Percentiles rank a stretch among this genome's conserved stretches.
These are phyloP conservation scores for Circinella umbellata DNA, from an alignment of 371 early-diverging fungal genomes.

Conservation along the genomic window DNA sequence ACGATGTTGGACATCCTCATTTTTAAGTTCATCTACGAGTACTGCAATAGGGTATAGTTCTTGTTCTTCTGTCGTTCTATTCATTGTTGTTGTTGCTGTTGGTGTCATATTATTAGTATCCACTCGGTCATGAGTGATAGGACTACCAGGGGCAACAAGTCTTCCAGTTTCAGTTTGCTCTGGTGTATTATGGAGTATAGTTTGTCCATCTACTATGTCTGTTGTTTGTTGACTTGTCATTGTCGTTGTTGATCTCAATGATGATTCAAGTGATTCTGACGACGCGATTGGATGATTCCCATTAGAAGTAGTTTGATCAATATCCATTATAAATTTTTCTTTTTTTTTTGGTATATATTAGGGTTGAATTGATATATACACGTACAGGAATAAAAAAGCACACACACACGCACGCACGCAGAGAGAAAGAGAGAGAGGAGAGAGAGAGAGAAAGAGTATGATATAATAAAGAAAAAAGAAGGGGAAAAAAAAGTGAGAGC, in stretches of 20 bases:
- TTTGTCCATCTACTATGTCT: neutral
- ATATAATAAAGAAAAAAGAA: no score
- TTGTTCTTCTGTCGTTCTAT: slow-evolving; percentile 49
- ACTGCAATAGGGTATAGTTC: slow-evolving; percentile 90
- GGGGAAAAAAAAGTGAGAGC: neutral
- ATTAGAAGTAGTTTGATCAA: slow-evolving; percentile 16
- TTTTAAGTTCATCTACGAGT: slow-evolving; percentile 96
- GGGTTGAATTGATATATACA: neutral
- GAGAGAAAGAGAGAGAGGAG: neutral
- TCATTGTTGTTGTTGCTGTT: neutral
- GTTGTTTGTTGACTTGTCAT: neutral
- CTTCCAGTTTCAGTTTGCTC: slow-evolving; percentile 3
- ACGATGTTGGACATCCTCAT: slow-evolving; percentile 93
- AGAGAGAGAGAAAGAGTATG: neutral
- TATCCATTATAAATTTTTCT: slow-evolving; percentile 7
- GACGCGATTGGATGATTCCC: neutral
- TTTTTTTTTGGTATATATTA: neutral
- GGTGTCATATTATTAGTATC: neutral
- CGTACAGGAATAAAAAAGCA: neutral
- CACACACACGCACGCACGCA: neutral
- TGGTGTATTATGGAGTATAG: neutral
- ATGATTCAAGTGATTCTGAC: slow-evolving; percentile 1
- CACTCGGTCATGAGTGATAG: neutral
- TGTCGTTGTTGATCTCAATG: neutral
- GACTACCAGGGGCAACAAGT: slow-evolving; percentile 1